Base-by-base conservation (phyloP, 2,329 filamentous ascomycete genomes). In the Fusarium hostae region DNA sequence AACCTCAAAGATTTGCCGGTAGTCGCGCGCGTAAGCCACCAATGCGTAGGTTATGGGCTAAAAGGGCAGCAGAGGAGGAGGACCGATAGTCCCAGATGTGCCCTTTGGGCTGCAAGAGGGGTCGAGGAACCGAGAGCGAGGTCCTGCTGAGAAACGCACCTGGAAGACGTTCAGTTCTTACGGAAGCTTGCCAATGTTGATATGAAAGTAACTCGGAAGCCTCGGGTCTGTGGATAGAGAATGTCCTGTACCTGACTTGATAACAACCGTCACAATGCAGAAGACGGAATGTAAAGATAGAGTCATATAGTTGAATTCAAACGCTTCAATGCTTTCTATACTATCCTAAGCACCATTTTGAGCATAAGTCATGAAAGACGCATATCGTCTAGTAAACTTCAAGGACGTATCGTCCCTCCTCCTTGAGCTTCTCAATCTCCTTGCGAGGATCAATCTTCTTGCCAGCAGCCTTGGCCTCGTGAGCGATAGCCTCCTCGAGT, bases 351-450 rank as follows among this genome's bases (percentile, higher is more conserved):
- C 69, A 65, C 66, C 57, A 70, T 71, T 72, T 75, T 76, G 45
- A 65, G 37, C 63, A 60, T 55, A 39, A 70, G 64, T 64, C 64
- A 55, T 59, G 24, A 51, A 50, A 59, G 44, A 66, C 35, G 52
- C 35, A 51, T 40, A 40, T 26, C 35, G 40, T 51, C 70, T 93
- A 98, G 83, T 98, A 98, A 61, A 98, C 96, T 85, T 99, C 96
- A 60, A 99, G 87, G 57, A 99, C 95, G 84, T 98, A 99, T 80
- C 96, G 88, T 70, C 92, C 89, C 77, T 94, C 92, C 81, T 99
- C 96, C 92, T 99, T 99, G 77, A 99, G 85, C 84, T 92, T 92
- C 86, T 99, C 97, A 85, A 99, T 98, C 87, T 97, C 94, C 87
- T 95, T 95, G 76, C 87, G 87, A 5, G 92, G 85, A 79, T 97